These are phyloP conservation scores for Glycine tomentella DNA, from an alignment of 306 rosid genomes.

Conservation along the genomic window DNA sequence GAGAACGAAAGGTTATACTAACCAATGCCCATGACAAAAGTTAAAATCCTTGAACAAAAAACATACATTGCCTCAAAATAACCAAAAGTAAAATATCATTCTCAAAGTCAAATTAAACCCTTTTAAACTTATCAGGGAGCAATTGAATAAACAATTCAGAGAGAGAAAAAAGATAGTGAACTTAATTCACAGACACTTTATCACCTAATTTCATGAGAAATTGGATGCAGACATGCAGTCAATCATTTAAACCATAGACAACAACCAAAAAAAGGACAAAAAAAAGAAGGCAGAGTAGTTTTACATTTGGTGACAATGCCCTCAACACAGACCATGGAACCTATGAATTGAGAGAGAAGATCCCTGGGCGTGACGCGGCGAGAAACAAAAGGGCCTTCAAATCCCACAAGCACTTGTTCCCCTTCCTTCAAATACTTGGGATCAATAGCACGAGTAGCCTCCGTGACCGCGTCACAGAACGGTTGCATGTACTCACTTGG, in stretches of 20 bases:
- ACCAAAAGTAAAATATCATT: neutral
- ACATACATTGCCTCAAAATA: neutral
- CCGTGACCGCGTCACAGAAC: conserved; percentile 92
- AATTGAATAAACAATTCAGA: neutral
- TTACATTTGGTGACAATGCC: conserved; percentile 95
- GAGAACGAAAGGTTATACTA: neutral
- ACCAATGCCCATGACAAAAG: neutral
- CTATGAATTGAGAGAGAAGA: conserved; percentile 85
- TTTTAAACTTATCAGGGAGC: neutral
- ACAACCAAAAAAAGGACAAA: neutral
- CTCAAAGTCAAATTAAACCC: conserved; percentile 10
- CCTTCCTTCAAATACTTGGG: conserved; percentile 85
- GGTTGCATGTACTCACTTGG: conserved; percentile 92
- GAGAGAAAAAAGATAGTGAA: too few relatives aligned
- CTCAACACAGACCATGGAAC: conserved; percentile 95
- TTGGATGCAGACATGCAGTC: neutral
- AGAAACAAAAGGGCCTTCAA: conserved; percentile 93
- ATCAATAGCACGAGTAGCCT: conserved; percentile 75
- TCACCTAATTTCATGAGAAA: neutral
- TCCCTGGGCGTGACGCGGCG: conserved; percentile 92
- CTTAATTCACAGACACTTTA: neutral
- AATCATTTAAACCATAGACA: neutral
- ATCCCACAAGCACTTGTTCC: conserved; percentile 87
- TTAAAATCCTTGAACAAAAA: conserved; percentile 10
- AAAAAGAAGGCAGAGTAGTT: neutral